Evolutionary conservation across 2,329 filamentous ascomycete species (phyloP).

Genomic region (Trichophyton rubrum): DNA sequence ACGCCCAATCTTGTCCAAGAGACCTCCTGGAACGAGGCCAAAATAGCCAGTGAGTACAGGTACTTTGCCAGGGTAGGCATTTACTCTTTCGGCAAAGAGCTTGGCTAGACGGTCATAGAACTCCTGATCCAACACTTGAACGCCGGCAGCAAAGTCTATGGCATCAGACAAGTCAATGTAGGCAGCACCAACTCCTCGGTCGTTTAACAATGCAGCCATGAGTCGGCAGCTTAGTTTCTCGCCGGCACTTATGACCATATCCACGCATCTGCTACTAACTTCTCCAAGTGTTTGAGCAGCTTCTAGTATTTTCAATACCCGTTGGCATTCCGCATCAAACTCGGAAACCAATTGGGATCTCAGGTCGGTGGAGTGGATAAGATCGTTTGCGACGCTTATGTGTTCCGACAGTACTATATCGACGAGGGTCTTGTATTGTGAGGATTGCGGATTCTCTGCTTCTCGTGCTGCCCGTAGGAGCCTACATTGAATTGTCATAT

Average conservation of each 20-base stretch:
- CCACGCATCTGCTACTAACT: conserved; percentile 65
- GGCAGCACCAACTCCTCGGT: conserved; percentile 68
- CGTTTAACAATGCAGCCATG: conserved; percentile 72
- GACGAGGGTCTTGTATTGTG: conserved; percentile 61
- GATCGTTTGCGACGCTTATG: conserved; percentile 53
- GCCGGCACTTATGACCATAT: conserved; percentile 84
- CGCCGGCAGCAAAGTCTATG: conserved; percentile 50
- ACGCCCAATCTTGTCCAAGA: conserved; percentile 83
- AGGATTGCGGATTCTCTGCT: conserved; percentile 35
- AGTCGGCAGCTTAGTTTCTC: conserved; percentile 92
- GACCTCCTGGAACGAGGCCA: conserved; percentile 77
- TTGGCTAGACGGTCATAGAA: conserved; percentile 58
- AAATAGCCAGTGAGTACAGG: conserved; percentile 90
- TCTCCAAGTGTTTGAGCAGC: conserved; percentile 51
- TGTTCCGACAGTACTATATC: conserved; percentile 75
- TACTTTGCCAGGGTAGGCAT: conserved; percentile 53
- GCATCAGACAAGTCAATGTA: conserved; percentile 83
- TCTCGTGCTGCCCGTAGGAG: conserved; percentile 39
- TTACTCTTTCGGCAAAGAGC: conserved; percentile 51
- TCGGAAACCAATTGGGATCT: conserved; percentile 48
- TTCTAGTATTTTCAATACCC: conserved; percentile 61
- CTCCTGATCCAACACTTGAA: conserved; percentile 46
- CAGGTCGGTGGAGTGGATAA: conserved; percentile 47
- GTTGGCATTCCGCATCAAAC: conserved; percentile 67
- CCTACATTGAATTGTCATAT: conserved; percentile 16